Percentiles rank a stretch among this genome's conserved stretches.
These are phyloP conservation scores for Nannochloropsis salina DNA, from an alignment of 108 stramenopile genomes.

Conservation along the genomic window DNA sequence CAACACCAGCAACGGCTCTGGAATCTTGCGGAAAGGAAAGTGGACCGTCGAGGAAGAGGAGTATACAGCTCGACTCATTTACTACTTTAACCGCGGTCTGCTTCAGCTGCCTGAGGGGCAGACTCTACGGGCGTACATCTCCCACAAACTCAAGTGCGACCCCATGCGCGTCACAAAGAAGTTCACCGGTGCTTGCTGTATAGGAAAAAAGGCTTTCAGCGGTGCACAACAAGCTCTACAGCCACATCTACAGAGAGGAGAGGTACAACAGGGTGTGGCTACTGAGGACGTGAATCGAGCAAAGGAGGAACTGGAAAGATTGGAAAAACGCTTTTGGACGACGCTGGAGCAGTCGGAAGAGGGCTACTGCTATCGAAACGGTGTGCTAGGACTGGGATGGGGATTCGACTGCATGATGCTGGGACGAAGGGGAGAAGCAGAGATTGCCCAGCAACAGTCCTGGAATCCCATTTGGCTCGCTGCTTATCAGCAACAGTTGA, in stretches of 20 bases:
- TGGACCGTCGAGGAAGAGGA: slow-evolving; percentile 44
- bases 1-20: neutral
- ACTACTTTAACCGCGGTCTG: slow-evolving; percentile 27
- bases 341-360: neutral
- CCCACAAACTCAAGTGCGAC: slow-evolving; percentile 33
- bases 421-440: neutral
- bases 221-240: neutral
- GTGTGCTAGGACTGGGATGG: neutral
- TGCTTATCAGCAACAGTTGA: neutral
- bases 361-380: neutral
- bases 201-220: neutral
- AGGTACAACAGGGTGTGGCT: neutral
- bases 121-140: slow-evolving; percentile 24
- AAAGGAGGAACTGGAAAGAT: neutral
- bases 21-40: slow-evolving; percentile 47
- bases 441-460: neutral
- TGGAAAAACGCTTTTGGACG: neutral
- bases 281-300: neutral
- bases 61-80: slow-evolving; percentile 25
- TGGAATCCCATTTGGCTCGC: neutral
- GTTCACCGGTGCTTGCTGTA: slow-evolving; percentile 1
- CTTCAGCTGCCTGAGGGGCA: neutral
- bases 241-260: neutral
- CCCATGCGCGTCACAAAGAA: slow-evolving; percentile 24
- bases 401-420: neutral